These are phyloP conservation scores for Oryza officinalis DNA, from an alignment of 176 grass and related monocot species.

Conservation along the genomic window DNA sequence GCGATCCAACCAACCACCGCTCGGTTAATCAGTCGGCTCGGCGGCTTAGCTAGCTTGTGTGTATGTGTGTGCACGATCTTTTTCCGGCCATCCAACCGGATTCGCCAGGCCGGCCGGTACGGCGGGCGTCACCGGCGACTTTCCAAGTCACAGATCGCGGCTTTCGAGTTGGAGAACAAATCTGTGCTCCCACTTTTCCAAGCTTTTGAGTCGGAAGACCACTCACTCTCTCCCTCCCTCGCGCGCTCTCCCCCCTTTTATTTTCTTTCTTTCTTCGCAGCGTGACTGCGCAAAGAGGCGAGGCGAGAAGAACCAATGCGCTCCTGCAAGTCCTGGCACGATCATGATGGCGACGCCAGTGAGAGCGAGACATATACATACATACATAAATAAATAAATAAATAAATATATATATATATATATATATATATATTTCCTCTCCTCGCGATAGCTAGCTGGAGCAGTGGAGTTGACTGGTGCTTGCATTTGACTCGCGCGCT, in stretches of 20 bases:
- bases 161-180: slow-evolving; percentile 47
- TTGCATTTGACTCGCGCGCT: slow-evolving; percentile 33
- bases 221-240: slow-evolving; percentile 19
- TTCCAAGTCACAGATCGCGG: slow-evolving; percentile 51
- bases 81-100: slow-evolving; percentile 19
- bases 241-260: background rate
- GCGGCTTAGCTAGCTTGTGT: background rate
- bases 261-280: background rate
- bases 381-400: too few relatives aligned
- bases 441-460: background rate
- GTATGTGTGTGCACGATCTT: background rate
- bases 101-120: background rate
- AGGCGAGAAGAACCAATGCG: slow-evolving; percentile 5
- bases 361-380: background rate
- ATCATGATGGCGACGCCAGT: slow-evolving; percentile 24
- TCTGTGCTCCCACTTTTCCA: background rate
- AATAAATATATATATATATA: too few relatives aligned
- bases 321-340: slow-evolving; percentile 5
- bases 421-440: background rate
- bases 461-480: slow-evolving; percentile 2
- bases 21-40: background rate
- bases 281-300: too few relatives aligned
- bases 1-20: background rate
- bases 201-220: slow-evolving; percentile 56
- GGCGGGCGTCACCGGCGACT: slow-evolving; percentile 43